Conservation (phyloP, 2,329 filamentous ascomycete species). For the Arthrocladium fulminans region DNA sequence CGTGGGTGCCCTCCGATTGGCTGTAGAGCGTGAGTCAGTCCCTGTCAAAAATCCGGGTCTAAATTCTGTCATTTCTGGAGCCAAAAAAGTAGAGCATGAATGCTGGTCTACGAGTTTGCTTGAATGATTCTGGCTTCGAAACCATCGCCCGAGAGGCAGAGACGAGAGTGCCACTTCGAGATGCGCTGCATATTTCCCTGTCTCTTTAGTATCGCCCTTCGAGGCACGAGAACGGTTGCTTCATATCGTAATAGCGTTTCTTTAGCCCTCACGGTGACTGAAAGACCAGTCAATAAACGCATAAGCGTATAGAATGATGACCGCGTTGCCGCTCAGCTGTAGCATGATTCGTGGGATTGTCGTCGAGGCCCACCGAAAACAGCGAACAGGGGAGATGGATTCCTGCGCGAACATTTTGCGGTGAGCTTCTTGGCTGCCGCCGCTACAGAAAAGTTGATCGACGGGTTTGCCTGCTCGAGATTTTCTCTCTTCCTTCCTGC, state of each 20-base stretch:
- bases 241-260: constrained; percentile 3
- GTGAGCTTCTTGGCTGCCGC: constrained; percentile 10
- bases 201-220: not conserved
- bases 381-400: not conserved
- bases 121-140: too few relatives aligned
- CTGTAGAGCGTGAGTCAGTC: not conserved
- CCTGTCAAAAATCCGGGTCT: not conserved
- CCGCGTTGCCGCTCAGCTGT: constrained; percentile 3
- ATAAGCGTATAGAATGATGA: constrained; percentile 7
- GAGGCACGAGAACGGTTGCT: constrained; percentile 8
- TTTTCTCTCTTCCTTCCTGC: constrained; percentile 20
- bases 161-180: too few relatives aligned
- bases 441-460: constrained; percentile 10
- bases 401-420: constrained; percentile 3
- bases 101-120: too few relatives aligned
- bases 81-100: too few relatives aligned
- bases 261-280: not conserved
- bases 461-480: constrained; percentile 12
- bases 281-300: constrained; percentile 1
- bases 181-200: not conserved
- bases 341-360: constrained; percentile 4
- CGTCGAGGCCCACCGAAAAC: not conserved
- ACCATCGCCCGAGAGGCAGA: not conserved
- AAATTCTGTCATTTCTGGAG: not conserved
- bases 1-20: not conserved